phyloP scores from a whole-genome alignment of 495 filamentous ascomycete genomes.

The Cercophora samala region DNA sequence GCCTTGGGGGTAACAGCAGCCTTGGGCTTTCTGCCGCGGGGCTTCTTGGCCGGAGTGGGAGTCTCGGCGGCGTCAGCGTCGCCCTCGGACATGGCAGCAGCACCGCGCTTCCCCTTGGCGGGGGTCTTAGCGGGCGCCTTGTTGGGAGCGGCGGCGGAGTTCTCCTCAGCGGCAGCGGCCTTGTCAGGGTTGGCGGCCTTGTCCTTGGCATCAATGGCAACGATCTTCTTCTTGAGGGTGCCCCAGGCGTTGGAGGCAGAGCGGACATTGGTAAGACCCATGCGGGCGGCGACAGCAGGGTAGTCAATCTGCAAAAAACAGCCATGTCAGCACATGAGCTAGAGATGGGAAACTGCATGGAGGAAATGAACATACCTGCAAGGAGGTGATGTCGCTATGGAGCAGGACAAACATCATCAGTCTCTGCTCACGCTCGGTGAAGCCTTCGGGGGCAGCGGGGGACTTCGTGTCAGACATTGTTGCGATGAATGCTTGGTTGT shows the following conservation, averaged over 20 bases:
- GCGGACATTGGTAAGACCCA: slow-evolving; percentile 4
- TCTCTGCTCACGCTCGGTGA: neutral
- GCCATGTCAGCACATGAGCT: neutral
- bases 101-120: neutral
- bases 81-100: neutral
- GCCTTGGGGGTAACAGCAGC: neutral
- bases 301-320: neutral
- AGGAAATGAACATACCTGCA: neutral
- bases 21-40: slow-evolving; percentile 4
- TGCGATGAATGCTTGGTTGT: neutral
- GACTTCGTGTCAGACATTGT: neutral
- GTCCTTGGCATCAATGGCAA: neutral
- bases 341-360: neutral
- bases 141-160: neutral
- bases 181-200: neutral
- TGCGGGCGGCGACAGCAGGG: neutral
- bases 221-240: slow-evolving; percentile 96
- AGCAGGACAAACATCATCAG: neutral
- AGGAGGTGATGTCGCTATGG: neutral
- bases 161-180: neutral
- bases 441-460: neutral
- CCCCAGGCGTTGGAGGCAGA: slow-evolving; percentile 96
- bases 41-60: slow-evolving; percentile 1
- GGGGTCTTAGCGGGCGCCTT: neutral
- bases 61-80: neutral